Evolutionary conservation across 805 yeast genomes (phyloP), one percentile per base, ranked within the genome.

Genomic region (Nakazawaea siamensis): DNA sequence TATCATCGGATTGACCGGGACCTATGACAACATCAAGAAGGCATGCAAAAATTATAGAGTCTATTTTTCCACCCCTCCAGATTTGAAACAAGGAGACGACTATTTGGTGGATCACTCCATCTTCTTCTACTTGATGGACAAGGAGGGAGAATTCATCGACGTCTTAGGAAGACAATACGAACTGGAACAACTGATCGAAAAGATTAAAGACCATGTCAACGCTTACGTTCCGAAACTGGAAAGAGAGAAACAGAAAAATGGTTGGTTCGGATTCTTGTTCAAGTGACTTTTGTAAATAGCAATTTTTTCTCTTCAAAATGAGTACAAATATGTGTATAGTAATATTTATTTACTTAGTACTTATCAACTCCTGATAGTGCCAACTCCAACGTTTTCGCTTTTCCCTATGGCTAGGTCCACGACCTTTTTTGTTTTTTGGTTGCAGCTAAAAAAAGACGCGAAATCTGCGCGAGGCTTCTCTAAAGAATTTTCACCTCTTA

Each of bases 101-200:
- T 92, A 92, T 54, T 67, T 92, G 42, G 98, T 92, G 21, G 98
- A 92, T 54, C 98, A 92, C 59, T 90, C 97, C 3, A 87, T 92
- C 40, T 92, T 92, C 73, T 90, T 90, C 61, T 92, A 92, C 52
- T 64, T 92, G 49, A 90, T 92, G 97, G 97, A 92, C 55, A 88
- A 95, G n/a, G 96, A 92, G 54, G 98, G 97, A 31, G 76, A 85
- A 52, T 92, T 86, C 52, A 82, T 90, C 32, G 96, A 90, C 55
- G 97, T 92, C 5, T 66, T 90, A 46, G 98, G 98, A 36, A 78
- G 95, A 57, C 90, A 90, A 50, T 84, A 79, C 46, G 84, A 79
- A 38, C 88, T 87, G 18, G 68, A 66, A 15, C 78, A 79, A 42
- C 95, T 94, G 18, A 79, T 78, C 12, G 75, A 70, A 27, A 83